Conservation (phyloP, 2,329 filamentous ascomycete species). For the Penicillium vulpinum region DNA sequence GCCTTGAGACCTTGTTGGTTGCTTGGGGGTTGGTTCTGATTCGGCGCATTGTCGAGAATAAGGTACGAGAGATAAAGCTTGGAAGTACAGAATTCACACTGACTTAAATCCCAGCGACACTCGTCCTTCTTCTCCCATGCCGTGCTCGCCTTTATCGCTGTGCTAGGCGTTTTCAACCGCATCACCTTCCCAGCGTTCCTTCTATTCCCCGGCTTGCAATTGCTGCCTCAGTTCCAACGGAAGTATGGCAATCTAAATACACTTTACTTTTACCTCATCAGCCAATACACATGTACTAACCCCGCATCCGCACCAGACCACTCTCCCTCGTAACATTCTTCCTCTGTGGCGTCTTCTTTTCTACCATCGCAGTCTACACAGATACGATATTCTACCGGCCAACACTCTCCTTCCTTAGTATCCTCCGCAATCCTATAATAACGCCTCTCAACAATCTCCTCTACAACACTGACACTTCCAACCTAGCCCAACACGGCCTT, state of each 20-base stretch:
- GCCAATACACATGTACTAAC: conserved; percentile 14
- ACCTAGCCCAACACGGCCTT: conserved; percentile 72
- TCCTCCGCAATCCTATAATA: conserved; percentile 62
- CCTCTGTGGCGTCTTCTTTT: conserved; percentile 65
- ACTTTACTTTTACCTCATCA: background rate
- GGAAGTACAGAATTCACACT: background rate
- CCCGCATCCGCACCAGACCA: conserved; percentile 44
- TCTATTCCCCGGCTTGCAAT: conserved; percentile 74
- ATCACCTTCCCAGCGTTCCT: conserved; percentile 97
- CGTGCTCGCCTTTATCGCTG: conserved; percentile 74
- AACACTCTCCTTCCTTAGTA: conserved; percentile 37
- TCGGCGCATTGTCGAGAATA: conserved; percentile 76
- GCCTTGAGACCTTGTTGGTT: conserved; percentile 88
- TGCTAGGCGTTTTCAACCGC: conserved; percentile 90
- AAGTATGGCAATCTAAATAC: conserved; percentile 57
- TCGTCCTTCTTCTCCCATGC: conserved; percentile 74
- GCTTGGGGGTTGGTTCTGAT: conserved; percentile 93
- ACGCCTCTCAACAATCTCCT: conserved; percentile 75
- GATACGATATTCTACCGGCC: conserved; percentile 80
- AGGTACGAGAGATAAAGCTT: conserved; percentile 51
- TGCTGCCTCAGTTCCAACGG: conserved; percentile 81
- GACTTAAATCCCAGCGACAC: conserved; percentile 56
- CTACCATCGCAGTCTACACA: conserved; percentile 70
- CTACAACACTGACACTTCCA: conserved; percentile 70
- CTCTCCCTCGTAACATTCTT: conserved; percentile 63